These are phyloP conservation scores for Linnemannia hyalina DNA, from an alignment of 192 early-diverging fungal genomes.

Conservation along the genomic window DNA sequence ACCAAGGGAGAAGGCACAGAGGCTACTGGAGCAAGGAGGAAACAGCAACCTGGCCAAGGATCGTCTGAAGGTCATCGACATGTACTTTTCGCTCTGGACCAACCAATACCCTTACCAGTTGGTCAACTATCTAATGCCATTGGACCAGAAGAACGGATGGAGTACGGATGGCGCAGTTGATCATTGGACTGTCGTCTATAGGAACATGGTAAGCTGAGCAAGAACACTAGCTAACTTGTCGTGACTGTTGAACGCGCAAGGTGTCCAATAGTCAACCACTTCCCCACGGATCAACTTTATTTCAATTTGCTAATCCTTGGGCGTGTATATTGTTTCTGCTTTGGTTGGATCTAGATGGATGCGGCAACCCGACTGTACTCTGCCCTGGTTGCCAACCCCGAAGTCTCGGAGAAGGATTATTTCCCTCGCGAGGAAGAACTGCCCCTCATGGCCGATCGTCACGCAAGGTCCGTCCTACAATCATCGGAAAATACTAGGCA, in stretches of 20 bases:
- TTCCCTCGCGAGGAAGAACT: conserved; percentile 56
- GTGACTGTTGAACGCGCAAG: neutral
- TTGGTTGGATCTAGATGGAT: conserved; percentile 51
- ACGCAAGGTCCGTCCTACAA: conserved; percentile 32
- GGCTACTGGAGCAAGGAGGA: conserved; percentile 61
- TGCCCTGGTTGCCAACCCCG: conserved; percentile 47
- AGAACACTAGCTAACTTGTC: too few species aligned
- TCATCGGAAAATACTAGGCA: neutral
- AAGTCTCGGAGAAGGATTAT: conserved; percentile 53
- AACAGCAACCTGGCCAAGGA: conserved; percentile 58
- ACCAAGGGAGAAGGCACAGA: conserved; percentile 57
- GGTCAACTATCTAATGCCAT: conserved; percentile 55
- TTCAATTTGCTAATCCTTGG: neutral
- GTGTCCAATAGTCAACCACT: neutral
- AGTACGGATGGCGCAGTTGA: conserved; percentile 34
- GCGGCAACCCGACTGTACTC: conserved; percentile 58
- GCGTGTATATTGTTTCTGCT: neutral
- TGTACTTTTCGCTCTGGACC: conserved; percentile 67
- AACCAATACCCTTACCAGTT: conserved; percentile 68
- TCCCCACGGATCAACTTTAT: neutral
- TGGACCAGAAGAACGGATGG: conserved; percentile 53
- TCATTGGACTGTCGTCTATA: conserved; percentile 55
- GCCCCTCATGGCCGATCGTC: conserved; percentile 51
- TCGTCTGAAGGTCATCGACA: conserved; percentile 54
- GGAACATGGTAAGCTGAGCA: conserved; percentile 39